Evolutionary conservation across 2,329 filamentous ascomycete species (phyloP).

Genomic region (Niveomyces coronatus): DNA sequence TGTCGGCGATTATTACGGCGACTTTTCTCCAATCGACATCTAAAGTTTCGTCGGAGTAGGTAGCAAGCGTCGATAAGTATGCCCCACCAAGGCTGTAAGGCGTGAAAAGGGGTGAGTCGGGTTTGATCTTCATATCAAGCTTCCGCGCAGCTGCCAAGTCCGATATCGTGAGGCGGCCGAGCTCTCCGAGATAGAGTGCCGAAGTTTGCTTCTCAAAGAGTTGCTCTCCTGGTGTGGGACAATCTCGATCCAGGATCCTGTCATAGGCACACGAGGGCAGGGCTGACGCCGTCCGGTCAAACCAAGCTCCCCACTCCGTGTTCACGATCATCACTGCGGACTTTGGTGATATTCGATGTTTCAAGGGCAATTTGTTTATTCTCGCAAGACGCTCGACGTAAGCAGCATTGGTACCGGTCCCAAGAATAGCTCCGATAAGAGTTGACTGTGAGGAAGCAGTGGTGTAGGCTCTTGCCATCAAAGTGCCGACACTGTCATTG

Average conservation of each 20-base stretch:
- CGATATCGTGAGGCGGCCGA: slow-evolving; percentile 55
- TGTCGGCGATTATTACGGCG: background rate
- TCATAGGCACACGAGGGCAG: slow-evolving; percentile 65
- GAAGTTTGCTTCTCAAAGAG: slow-evolving; percentile 80
- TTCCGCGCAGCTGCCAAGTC: slow-evolving; percentile 18
- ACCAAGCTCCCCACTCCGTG: slow-evolving; percentile 66
- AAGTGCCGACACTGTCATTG: slow-evolving; percentile 71
- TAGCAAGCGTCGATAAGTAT: slow-evolving; percentile 45
- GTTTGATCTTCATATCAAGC: slow-evolving; percentile 8
- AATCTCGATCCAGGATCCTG: slow-evolving; percentile 52
- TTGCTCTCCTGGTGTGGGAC: slow-evolving; percentile 64
- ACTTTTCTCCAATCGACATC: background rate
- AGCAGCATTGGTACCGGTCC: slow-evolving; percentile 71
- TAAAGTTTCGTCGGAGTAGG: background rate
- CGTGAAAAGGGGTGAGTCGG: slow-evolving; percentile 34
- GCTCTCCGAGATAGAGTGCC: slow-evolving; percentile 72
- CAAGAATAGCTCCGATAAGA: slow-evolving; percentile 68
- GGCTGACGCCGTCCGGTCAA: slow-evolving; percentile 60
- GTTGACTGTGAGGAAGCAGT: slow-evolving; percentile 62
- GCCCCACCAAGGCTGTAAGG: slow-evolving; percentile 61
- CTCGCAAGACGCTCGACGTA: slow-evolving; percentile 64
- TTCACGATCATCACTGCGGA: slow-evolving; percentile 78
- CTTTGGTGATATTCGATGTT: no score
- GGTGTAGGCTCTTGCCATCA: slow-evolving; percentile 73
- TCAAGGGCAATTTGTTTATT: slow-evolving; percentile 49